Base-by-base conservation (phyloP, 2,329 filamentous ascomycete species). In the Ascochyta viciae-villosae region DNA sequence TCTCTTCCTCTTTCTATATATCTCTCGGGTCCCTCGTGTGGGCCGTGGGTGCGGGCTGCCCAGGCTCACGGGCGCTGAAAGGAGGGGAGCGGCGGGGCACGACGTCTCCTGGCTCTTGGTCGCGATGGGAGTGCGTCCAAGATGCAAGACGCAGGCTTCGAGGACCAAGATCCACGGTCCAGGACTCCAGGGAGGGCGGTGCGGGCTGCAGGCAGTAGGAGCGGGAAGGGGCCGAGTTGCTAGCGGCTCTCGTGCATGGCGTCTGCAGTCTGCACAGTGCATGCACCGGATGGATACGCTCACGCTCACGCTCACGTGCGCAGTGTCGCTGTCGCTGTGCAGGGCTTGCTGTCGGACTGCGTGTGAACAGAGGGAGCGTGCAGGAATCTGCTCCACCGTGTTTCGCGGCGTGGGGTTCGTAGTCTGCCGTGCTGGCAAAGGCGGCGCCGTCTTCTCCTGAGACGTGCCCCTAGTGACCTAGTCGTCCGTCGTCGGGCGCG, bases 141-240 rank as follows among this genome's bases (percentile, higher is more conserved):
- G 24, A 8, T 26, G 6, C 24, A 26, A 26, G 24, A 26, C 1
- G 6, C 24, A 26, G 8, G 24, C 8, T 19, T 19, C 19, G 3
- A 29, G 27, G 12, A 3, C 3, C 29, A 31, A 12, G 29, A 31
- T 12, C 13, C 29, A 12, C 29, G 29, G 10, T 31, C 29, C 29
- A n/a, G n/a, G n/a, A n/a, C n/a, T n/a, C n/a, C n/a, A 31, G 29
- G 29, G 27, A 50, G 47, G 52, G 61, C 59, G 60, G 54, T 59
- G 53, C 50, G 53, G 53, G 42, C 29, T 43, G 62, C 56, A 55
- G 50, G 24, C 6, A 6, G 52, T 58, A 52, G 56, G 49, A 49
- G 51, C 60, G 61, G 54, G 60, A 64, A 47, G 63, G 52, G 53
- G 60, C 65, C 62, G 64, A 62, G 57, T 54, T 23, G 31, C 50